Percentiles rank a stretch among this genome's conserved stretches.
Conservation (phyloP, 495 filamentous ascomycete species). For the Penicillium tannophilum region DNA sequence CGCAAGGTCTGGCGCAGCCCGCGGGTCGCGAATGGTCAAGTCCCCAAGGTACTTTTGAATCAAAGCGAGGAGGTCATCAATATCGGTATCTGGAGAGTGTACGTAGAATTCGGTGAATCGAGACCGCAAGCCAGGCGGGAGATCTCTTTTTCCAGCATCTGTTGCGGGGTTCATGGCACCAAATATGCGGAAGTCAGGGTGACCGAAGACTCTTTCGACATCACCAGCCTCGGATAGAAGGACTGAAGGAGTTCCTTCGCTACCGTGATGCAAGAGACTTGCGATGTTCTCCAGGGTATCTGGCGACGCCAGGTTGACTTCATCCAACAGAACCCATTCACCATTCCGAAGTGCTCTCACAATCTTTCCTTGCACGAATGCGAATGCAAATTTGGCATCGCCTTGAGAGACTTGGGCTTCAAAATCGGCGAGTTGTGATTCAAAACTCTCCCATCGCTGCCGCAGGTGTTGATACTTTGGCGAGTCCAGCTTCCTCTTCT, state of each 20-base stretch:
- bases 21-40: conserved; percentile 62
- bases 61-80: conserved; percentile 79
- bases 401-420: conserved; percentile 79
- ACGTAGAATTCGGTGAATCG: conserved; percentile 96
- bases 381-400: conserved; percentile 84
- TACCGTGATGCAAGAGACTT: conserved; percentile 73
- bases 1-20: conserved; percentile 74
- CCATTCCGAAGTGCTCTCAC: conserved; percentile 90
- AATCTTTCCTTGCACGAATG: conserved; percentile 93
- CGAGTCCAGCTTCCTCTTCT: conserved; percentile 80
- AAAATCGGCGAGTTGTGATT: conserved; percentile 72
- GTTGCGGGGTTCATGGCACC: conserved; percentile 99
- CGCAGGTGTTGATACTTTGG: conserved; percentile 65
- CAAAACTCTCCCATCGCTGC: conserved; percentile 79
- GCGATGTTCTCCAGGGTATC: conserved; percentile 94
- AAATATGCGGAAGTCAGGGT: conserved; percentile 94
- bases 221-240: conserved; percentile 90
- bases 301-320: conserved; percentile 93
- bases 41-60: conserved; percentile 83
- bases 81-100: conserved; percentile 78
- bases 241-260: conserved; percentile 70
- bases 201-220: conserved; percentile 82
- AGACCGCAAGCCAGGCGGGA: conserved; percentile 80
- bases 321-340: conserved; percentile 97
- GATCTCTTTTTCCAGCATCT: conserved; percentile 92